Percentiles rank a stretch among this genome's conserved stretches.
These are phyloP conservation scores for Fusarium nurragi DNA, from an alignment of 2,329 filamentous ascomycete species.

Conservation along the genomic window DNA sequence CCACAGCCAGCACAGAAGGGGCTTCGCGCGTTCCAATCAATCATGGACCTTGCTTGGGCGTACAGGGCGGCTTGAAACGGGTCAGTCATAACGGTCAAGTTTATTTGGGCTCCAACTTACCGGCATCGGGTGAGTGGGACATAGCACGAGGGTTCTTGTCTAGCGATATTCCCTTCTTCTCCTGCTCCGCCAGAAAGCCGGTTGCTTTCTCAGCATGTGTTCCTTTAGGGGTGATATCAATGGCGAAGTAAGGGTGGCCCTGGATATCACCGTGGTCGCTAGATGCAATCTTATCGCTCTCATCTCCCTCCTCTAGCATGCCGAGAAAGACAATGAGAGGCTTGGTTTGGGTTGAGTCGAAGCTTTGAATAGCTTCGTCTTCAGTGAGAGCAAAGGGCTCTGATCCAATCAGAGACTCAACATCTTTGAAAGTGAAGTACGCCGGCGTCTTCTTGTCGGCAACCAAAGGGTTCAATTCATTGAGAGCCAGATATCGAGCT, in stretches of 20 bases:
- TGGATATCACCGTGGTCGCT: slow-evolving; percentile 72
- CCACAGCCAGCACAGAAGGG: slow-evolving; percentile 93
- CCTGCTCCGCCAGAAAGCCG: slow-evolving; percentile 51
- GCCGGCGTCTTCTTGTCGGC: slow-evolving; percentile 66
- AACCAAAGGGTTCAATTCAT: slow-evolving; percentile 79
- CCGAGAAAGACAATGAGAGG: slow-evolving; percentile 87
- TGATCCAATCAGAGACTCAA: slow-evolving; percentile 74
- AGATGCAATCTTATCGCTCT: slow-evolving; percentile 44
- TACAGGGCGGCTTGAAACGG: slow-evolving; percentile 78
- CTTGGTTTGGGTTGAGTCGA: slow-evolving; percentile 73
- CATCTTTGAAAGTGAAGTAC: slow-evolving; percentile 73
- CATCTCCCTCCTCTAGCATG: slow-evolving; percentile 73
- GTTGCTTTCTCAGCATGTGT: slow-evolving; percentile 69
- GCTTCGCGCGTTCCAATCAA: slow-evolving; percentile 95
- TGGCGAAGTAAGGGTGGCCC: slow-evolving; percentile 85
- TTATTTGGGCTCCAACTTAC: slow-evolving; percentile 52
- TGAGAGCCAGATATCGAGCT: slow-evolving; percentile 80
- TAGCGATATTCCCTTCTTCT: slow-evolving; percentile 71
- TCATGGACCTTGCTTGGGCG: slow-evolving; percentile 84
- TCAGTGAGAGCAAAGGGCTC: slow-evolving; percentile 78
- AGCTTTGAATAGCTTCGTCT: slow-evolving; percentile 75
- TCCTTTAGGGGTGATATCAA: slow-evolving; percentile 83
- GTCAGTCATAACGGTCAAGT: slow-evolving; percentile 15
- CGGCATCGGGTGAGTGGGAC: slow-evolving; percentile 68
- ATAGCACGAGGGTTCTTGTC: slow-evolving; percentile 72